These are phyloP conservation scores for Cyclocybe cylindracea DNA, from an alignment of 768 basidiomycete species.

Conservation along the genomic window DNA sequence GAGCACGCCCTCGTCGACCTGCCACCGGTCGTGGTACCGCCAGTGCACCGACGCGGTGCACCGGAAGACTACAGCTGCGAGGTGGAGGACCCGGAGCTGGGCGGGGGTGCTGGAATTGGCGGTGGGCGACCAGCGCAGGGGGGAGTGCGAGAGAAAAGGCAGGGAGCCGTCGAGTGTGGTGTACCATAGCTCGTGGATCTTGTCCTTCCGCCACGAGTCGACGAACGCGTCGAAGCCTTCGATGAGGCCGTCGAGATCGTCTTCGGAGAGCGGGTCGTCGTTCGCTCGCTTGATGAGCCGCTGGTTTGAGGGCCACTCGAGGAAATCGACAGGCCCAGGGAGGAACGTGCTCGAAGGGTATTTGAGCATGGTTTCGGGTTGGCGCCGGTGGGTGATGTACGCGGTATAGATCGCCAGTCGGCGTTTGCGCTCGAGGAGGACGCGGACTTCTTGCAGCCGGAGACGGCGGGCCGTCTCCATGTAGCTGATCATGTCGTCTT, in stretches of 20 bases:
- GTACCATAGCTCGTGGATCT: not conserved
- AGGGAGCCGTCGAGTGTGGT: no score
- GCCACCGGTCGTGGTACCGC: slow-evolving; percentile 4
- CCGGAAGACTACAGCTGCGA: slow-evolving; percentile 29
- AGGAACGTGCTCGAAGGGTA: slow-evolving; percentile 17
- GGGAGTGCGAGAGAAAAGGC: no score
- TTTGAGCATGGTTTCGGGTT: not conserved
- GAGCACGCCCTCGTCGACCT: slow-evolving; percentile 10
- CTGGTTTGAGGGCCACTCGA: slow-evolving; percentile 12
- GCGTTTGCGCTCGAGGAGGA: slow-evolving; percentile 17
- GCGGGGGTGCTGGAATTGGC: no score
- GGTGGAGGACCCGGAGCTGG: slow-evolving; percentile 1
- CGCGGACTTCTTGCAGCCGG: slow-evolving; percentile 18
- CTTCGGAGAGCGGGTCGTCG: not conserved
- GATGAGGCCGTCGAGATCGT: not conserved
- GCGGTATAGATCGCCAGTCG: slow-evolving; percentile 13
- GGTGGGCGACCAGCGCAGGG: no score
- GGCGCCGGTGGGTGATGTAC: slow-evolving; percentile 23
- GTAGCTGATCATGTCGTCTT: slow-evolving; percentile 23
- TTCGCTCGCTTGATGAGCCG: slow-evolving; percentile 7
- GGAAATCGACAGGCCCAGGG: slow-evolving; percentile 27
- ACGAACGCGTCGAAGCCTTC: not conserved
- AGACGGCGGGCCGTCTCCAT: slow-evolving; percentile 21
- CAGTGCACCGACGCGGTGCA: slow-evolving; percentile 17
- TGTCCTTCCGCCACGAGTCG: not conserved